Evolutionary conservation across 140 eudicot genomes (phyloP), one percentile per base, ranked within the genome.

Genomic region (Senecio squalidus): DNA sequence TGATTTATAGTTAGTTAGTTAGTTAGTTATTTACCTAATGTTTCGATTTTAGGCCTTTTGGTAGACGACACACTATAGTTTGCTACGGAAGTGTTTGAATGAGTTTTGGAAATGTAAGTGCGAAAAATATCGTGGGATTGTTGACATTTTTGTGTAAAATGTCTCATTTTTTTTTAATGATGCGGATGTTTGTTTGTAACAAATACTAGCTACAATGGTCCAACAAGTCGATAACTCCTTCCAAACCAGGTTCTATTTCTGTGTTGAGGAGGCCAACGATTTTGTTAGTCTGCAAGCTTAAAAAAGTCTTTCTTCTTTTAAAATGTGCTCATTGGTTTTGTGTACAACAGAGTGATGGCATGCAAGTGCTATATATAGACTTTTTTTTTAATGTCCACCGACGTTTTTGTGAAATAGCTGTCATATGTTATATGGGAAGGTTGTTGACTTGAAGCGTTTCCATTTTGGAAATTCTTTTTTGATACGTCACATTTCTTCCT

Each of bases 341-440:
- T 58, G 28, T 54, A 66, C 64, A 23, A 23, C 2, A 25, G 26
- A 60, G 39, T 54, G 9, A 60, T 26, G 66, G 66, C 17, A 58
- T 39, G 24, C 36, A 38, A 40, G 52, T 16, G 52, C 26, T 25
- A 23, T 49, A 49, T 21, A 49, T 30, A 17, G 33, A 49, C 10
- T 9, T 20, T 49, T 9, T 44, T 23, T 49, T 9, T 31, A 2
- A 44, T 44, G 18, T 44, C 23, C 50, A 16, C 33, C 16, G 55
- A 4, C 16, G 28, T 49, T 49, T 17, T 3, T 8, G 17, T 49
- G 33, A 49, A 49, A 14, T 10, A 16, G 15, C 29, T 22, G 55
- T 48, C 33, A 24, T 49, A 24, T 49, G 33, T 9, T 11, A 49
- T 13, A 49, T 49, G 33, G 4, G 7, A 24, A 4, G 55, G 16